Conservation (phyloP, 176 grass and related monocot genomes). For the Paspalum vaginatum region DNA sequence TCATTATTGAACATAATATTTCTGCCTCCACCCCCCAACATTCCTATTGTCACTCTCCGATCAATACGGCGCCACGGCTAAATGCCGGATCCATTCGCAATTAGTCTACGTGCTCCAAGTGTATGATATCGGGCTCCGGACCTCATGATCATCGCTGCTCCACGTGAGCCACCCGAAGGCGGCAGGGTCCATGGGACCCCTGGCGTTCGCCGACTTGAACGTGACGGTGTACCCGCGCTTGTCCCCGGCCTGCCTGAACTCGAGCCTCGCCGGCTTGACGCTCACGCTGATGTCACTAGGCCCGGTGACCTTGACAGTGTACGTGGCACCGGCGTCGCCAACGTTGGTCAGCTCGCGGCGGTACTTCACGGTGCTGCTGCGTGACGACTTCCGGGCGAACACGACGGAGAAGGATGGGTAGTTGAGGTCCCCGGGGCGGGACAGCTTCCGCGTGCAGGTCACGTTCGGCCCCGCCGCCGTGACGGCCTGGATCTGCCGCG, state of each 20-base stretch:
- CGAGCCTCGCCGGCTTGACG: slow-evolving; percentile 69
- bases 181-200: slow-evolving; percentile 43
- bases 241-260: slow-evolving; percentile 60
- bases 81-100: not conserved
- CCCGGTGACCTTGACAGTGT: slow-evolving; percentile 50
- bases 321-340: slow-evolving; percentile 42
- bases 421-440: slow-evolving; percentile 79
- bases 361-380: slow-evolving; percentile 52
- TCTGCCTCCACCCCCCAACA: not conserved
- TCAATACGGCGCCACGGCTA: not conserved
- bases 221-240: slow-evolving; percentile 61
- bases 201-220: slow-evolving; percentile 53
- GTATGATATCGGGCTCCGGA: slow-evolving; percentile 74
- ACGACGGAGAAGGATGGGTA: slow-evolving; percentile 93
- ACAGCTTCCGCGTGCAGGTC: slow-evolving; percentile 70
- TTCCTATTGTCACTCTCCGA: not conserved
- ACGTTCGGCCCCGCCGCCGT: slow-evolving; percentile 49
- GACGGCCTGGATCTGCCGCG: slow-evolving; percentile 68
- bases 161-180: slow-evolving; percentile 86
- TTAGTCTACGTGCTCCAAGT: slow-evolving; percentile 51
- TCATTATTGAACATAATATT: slow-evolving; percentile 33
- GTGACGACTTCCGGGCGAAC: slow-evolving; percentile 54
- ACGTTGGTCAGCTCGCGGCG: slow-evolving; percentile 87
- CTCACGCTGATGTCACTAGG: slow-evolving; percentile 59
- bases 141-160: slow-evolving; percentile 61